Conservation (phyloP, 2,329 filamentous ascomycete genomes). For the Colletotrichum lupini region DNA sequence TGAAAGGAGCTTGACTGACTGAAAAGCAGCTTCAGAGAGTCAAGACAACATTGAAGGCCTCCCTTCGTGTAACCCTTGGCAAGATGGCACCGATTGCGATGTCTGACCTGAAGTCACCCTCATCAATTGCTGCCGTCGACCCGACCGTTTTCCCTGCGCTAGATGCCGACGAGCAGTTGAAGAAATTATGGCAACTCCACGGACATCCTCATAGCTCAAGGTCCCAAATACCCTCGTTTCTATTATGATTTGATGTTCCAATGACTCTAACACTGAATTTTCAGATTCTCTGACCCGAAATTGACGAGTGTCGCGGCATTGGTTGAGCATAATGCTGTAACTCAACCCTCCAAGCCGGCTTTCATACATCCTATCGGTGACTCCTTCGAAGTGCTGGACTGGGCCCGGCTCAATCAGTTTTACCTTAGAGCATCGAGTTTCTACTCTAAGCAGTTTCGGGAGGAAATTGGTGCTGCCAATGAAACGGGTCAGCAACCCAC, state of each 20-base stretch:
- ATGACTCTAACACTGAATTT: neutral
- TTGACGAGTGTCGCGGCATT: slow-evolving; percentile 15
- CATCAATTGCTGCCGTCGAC: neutral
- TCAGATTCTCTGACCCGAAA: slow-evolving; percentile 9
- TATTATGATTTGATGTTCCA: accelerated
- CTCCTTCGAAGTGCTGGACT: slow-evolving; percentile 9
- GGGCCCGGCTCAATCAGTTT: neutral
- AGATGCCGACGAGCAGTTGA: slow-evolving; percentile 10
- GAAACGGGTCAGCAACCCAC: slow-evolving; percentile 4
- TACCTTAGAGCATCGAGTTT: neutral
- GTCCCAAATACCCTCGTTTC: neutral
- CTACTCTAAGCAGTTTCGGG: neutral
- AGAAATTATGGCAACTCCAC: slow-evolving; percentile 12
- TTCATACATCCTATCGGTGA: slow-evolving; percentile 10
- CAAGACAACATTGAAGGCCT: neutral
- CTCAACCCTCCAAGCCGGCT: slow-evolving; percentile 9
- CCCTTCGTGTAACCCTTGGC: neutral
- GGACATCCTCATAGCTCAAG: slow-evolving; percentile 21
- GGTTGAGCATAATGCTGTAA: slow-evolving; percentile 12
- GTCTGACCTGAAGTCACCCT: neutral
- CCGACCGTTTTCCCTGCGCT: slow-evolving; percentile 9
- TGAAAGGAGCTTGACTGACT: no score
- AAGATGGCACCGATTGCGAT: slow-evolving; percentile 27
- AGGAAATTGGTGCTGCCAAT: neutral
- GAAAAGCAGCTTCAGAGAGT: neutral